Base-by-base conservation (phyloP, 2,329 filamentous ascomycete species). In the Neobulgaria alba region DNA sequence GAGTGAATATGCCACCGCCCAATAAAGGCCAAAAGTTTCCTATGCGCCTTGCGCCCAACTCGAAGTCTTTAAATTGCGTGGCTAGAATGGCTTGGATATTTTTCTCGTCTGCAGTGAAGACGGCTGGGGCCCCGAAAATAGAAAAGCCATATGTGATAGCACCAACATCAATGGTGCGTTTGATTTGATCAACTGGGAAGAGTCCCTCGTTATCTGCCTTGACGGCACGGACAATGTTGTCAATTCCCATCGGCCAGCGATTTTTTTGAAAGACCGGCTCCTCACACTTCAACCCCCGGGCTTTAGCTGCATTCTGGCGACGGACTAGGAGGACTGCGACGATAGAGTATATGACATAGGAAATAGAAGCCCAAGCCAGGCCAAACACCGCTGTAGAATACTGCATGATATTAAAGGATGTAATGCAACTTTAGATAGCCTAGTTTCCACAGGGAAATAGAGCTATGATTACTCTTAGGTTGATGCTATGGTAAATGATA, bases 21-120 rank as follows among this genome's bases (percentile, higher is more conserved):
- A 59, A 29, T 10, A 59, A 43, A 14, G 55, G 49, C 33, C 43
- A 46, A 36, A 86, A 63, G 36, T 45, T 79, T 61, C 39, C 73
- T 67, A 45, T 71, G 61, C 20, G 82, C 66, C 57, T 86, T 77
- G 52, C 8, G 60, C 67, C 18, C 64, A 63, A 21, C 59, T 38
- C 70, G 64, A 58, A 79, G 41, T 77, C 70, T 2, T 63, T 55
- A 45, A 74, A 76, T 15, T 69, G 66, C 0, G 65, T 65, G 1
- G 72, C 68, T 1, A 79, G 63, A 2, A 78, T 63, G 1, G 73
- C 66, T 48, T 76, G 72, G 37, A 78, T 61, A 47, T 78, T 79
- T 10, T 65, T 65, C 38, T 53, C 48, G 34, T 59, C 57, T 4
- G 48, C 43, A 5, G 56, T 58, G n/a, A 46, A 47, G 8, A 50